These are phyloP conservation scores for Penicillium steckii DNA, from an alignment of 495 filamentous ascomycete species.

Conservation along the genomic window DNA sequence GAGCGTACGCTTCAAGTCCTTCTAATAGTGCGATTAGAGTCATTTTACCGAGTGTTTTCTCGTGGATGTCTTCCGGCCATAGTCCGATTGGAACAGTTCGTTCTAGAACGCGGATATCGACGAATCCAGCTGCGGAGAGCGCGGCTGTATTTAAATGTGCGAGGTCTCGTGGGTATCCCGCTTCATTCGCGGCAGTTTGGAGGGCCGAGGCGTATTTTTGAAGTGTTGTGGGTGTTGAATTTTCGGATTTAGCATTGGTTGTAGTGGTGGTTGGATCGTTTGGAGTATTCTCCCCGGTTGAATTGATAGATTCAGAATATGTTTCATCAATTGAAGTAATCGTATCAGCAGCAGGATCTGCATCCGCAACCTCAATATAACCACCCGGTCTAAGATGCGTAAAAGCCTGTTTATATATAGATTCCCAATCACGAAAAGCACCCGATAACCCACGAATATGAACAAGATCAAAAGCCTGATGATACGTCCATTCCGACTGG, in stretches of 20 bases:
- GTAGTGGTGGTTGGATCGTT: too few species aligned
- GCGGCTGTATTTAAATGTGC: constrained; percentile 52
- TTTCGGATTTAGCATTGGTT: too few species aligned
- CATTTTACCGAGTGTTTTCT: constrained; percentile 61
- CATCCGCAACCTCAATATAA: constrained; percentile 58
- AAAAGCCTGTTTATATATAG: constrained; percentile 60
- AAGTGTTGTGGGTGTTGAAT: too few species aligned
- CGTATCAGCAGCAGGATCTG: constrained; percentile 35
- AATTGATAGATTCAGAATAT: neutral
- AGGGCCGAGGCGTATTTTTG: constrained; percentile 37
- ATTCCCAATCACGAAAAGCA: constrained; percentile 60
- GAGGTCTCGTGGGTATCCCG: constrained; percentile 43
- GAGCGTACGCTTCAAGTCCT: constrained; percentile 59
- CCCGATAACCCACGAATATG: constrained; percentile 64
- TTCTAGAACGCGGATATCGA: constrained; percentile 53
- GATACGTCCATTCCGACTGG: constrained; percentile 53
- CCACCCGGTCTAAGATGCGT: constrained; percentile 61
- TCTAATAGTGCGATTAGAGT: constrained; percentile 63
- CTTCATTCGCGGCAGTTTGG: constrained; percentile 31
- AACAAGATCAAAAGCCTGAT: constrained; percentile 62
- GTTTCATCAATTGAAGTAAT: constrained; percentile 9
- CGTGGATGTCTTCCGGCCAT: constrained; percentile 51
- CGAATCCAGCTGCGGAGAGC: constrained; percentile 59
- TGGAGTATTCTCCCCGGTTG: constrained; percentile 20
- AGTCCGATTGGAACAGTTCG: constrained; percentile 60